These are phyloP conservation scores for Pyronema omphalodes DNA, from an alignment of 495 filamentous ascomycete genomes.

Conservation along the genomic window DNA sequence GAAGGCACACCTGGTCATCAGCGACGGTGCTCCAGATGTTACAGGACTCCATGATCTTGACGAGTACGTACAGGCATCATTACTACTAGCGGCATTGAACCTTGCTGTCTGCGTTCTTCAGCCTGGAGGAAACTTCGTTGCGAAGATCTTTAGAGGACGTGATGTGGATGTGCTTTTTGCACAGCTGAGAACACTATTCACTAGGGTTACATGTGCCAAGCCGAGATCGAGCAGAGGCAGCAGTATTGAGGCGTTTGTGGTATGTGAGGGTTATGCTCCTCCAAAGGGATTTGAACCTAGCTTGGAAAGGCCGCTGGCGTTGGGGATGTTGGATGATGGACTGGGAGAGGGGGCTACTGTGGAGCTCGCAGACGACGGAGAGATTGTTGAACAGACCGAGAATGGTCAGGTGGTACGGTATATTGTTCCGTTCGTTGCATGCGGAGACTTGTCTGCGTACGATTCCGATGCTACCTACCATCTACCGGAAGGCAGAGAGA, in stretches of 20 bases:
- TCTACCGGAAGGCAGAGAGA: slow-evolving; percentile 53
- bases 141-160: slow-evolving; percentile 88
- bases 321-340: slow-evolving; percentile 35
- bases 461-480: slow-evolving; percentile 89
- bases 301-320: slow-evolving; percentile 45
- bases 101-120: slow-evolving; percentile 78
- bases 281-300: slow-evolving; percentile 45
- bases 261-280: slow-evolving; percentile 70
- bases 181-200: slow-evolving; percentile 78
- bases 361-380: slow-evolving; percentile 77
- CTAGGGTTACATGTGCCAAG: slow-evolving; percentile 75
- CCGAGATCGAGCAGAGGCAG: slow-evolving; percentile 82
- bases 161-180: slow-evolving; percentile 86
- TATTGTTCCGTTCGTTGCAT: slow-evolving; percentile 89
- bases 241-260: slow-evolving; percentile 88
- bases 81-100: slow-evolving; percentile 84
- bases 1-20: slow-evolving; percentile 48
- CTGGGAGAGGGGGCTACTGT: slow-evolving; percentile 58
- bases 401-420: slow-evolving; percentile 50
- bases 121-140: slow-evolving; percentile 87
- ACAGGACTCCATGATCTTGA: slow-evolving; percentile 93
- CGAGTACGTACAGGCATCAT: slow-evolving; percentile 90
- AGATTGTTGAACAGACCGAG: slow-evolving; percentile 48
- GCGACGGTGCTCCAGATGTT: slow-evolving; percentile 89
- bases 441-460: slow-evolving; percentile 83